phyloP scores from a whole-genome alignment of 2,329 filamentous ascomycete genomes.

The Herpotrichia juniperi region DNA sequence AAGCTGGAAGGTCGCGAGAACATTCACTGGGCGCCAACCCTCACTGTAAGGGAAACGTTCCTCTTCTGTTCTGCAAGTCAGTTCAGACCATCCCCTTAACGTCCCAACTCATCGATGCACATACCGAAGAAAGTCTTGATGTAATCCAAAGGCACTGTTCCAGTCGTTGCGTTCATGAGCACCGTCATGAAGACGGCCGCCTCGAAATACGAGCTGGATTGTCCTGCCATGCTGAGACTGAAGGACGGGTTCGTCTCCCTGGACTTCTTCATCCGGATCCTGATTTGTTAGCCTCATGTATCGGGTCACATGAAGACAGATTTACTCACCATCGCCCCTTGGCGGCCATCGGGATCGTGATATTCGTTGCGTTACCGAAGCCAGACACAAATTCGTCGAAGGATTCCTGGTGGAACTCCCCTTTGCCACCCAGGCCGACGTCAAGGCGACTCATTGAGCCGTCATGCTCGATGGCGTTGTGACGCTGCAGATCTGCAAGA shows the following conservation, averaged over 20 bases:
- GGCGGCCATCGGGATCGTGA: conserved; percentile 8
- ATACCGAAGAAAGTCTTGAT: conserved; percentile 33
- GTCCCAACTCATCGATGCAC: too few species aligned
- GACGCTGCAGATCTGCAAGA: conserved; percentile 37
- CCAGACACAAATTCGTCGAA: conserved; percentile 26
- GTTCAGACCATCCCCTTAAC: too few species aligned
- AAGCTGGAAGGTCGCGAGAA: conserved; percentile 10
- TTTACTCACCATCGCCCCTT: conserved; percentile 10
- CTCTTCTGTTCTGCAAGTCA: conserved; percentile 19
- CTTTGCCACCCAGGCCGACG: conserved; percentile 31
- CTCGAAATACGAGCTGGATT: conserved; percentile 26
- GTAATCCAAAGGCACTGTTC: conserved; percentile 18
- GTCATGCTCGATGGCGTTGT: conserved; percentile 45
- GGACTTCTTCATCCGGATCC: conserved; percentile 20
- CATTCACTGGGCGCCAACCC: conserved; percentile 22
- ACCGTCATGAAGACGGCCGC: conserved; percentile 19
- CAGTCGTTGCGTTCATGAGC: conserved; percentile 17
- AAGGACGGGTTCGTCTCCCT: conserved; percentile 21
- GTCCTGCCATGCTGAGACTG: conserved; percentile 14
- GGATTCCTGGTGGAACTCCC: conserved; percentile 24
- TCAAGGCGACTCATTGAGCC: conserved; percentile 36
- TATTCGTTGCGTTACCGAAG: conserved; percentile 7
- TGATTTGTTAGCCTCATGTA: too few species aligned
- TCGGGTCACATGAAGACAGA: neutral
- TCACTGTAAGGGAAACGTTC: conserved; percentile 28